Evolutionary conservation across 768 basidiomycete species (phyloP).

Genomic region (Boletus tylopilopsis): DNA sequence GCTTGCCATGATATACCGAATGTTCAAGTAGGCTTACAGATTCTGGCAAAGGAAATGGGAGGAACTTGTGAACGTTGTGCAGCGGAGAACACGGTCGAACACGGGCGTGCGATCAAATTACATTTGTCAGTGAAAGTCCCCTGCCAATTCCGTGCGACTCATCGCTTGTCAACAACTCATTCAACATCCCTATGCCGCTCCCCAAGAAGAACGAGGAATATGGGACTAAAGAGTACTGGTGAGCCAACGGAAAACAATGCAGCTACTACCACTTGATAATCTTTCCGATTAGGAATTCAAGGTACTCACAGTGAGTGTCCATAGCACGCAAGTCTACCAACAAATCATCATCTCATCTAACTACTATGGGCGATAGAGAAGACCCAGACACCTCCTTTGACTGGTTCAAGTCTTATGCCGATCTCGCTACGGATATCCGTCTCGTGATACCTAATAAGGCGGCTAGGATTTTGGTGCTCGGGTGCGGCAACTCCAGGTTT

Average conservation of each 20-base stretch:
- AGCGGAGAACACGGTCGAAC: neutral
- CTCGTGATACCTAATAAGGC: constrained; percentile 59
- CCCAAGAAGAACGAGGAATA: constrained; percentile 69
- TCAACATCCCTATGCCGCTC: constrained; percentile 31
- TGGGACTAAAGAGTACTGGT: constrained; percentile 69
- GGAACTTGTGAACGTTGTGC: constrained; percentile 1
- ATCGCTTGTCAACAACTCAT: too few relatives aligned
- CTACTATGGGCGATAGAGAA: constrained; percentile 50
- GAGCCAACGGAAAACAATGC: constrained; percentile 14
- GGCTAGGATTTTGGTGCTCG: constrained; percentile 71
- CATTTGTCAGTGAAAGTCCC: too few relatives aligned
- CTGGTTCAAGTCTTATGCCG: constrained; percentile 83
- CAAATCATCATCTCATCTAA: constrained; percentile 3
- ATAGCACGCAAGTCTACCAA: neutral
- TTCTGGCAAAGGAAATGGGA: neutral
- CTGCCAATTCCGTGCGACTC: too few relatives aligned
- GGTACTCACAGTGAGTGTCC: constrained; percentile 58
- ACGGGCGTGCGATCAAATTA: constrained; percentile 13
- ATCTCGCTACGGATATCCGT: constrained; percentile 60
- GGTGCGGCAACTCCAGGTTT: constrained; percentile 79
- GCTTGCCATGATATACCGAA: constrained; percentile 27
- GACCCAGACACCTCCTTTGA: constrained; percentile 61
- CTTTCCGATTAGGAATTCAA: constrained; percentile 51
- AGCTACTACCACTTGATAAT: neutral
- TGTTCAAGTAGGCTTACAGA: constrained; percentile 21